Conservation (phyloP, 1,284 basidiomycete genomes). For the Erythrobasidium hasegawianum region DNA sequence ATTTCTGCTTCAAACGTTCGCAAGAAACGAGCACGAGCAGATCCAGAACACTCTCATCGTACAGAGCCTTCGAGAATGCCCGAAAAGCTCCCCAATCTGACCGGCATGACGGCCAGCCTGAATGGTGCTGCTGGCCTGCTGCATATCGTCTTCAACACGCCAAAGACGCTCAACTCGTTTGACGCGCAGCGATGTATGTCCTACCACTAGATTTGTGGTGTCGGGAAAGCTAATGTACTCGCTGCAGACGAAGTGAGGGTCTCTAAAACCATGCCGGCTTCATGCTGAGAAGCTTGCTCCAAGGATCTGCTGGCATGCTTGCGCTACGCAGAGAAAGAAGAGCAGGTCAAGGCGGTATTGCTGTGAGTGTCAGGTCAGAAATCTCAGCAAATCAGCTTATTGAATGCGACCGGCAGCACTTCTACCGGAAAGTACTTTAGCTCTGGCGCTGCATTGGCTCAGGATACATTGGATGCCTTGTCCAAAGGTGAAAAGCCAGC, state of each 20-base stretch:
- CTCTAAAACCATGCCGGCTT: not conserved
- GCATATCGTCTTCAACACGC: constrained; percentile 27
- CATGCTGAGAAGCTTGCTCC: not conserved
- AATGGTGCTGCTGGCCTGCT: constrained; percentile 13
- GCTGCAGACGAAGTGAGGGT: constrained; percentile 10
- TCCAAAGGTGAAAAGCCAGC: not conserved
- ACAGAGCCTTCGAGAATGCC: too few relatives aligned
- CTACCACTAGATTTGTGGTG: not conserved
- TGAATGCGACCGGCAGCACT: constrained; percentile 1
- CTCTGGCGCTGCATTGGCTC: constrained; percentile 22
- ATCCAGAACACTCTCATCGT: too few relatives aligned
- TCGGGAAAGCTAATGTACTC: not conserved
- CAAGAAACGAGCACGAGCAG: too few relatives aligned
- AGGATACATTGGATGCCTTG: constrained; percentile 4
- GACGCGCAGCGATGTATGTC: constrained; percentile 28
- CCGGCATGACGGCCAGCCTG: not conserved
- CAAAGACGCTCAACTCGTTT: constrained; percentile 30
- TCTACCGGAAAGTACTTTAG: constrained; percentile 30
- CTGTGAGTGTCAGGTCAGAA: not conserved
- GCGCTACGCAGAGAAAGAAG: constrained; percentile 9
- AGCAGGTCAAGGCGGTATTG: constrained; percentile 23
- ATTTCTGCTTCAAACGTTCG: too few relatives aligned
- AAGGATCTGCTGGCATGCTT: constrained; percentile 26
- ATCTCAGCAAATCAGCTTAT: not conserved
- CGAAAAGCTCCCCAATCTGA: not conserved